A percentile compares a stretch with the other conserved stretches of the same genome.
These are phyloP conservation scores for Alloascoidea africana DNA, from an alignment of 805 yeast species.

Conservation along the genomic window DNA sequence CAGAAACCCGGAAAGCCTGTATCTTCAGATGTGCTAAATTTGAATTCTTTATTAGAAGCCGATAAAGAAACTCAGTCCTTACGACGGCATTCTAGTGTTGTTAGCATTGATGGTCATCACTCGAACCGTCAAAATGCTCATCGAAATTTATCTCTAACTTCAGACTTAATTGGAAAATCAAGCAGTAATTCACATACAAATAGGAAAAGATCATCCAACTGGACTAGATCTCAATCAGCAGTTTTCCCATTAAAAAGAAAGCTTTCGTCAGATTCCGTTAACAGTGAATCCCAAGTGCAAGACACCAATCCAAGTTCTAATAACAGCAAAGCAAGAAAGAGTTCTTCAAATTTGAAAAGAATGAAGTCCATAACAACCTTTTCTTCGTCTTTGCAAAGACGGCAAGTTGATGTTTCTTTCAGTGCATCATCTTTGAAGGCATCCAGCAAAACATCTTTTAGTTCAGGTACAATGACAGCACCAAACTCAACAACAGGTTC, in stretches of 20 bases:
- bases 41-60: neutral
- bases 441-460: too few species aligned
- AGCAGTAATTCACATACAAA: neutral
- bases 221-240: neutral
- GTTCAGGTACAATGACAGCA: neutral
- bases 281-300: too few species aligned
- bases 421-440: neutral
- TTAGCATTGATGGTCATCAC: too few species aligned
- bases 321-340: too few species aligned
- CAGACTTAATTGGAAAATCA: too few species aligned
- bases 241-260: neutral
- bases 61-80: neutral
- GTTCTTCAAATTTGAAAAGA: too few species aligned
- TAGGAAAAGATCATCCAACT: neutral
- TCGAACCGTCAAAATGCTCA: too few species aligned
- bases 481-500: neutral
- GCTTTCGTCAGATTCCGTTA: neutral
- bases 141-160: too few species aligned
- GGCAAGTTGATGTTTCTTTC: neutral
- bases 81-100: neutral
- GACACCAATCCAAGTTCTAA: too few species aligned
- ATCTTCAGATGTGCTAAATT: neutral
- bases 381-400: neutral
- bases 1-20: neutral
- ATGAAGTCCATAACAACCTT: too few species aligned